phyloP scores from a whole-genome alignment of 345 rosid species.

The Euphorbia tirucalli region DNA sequence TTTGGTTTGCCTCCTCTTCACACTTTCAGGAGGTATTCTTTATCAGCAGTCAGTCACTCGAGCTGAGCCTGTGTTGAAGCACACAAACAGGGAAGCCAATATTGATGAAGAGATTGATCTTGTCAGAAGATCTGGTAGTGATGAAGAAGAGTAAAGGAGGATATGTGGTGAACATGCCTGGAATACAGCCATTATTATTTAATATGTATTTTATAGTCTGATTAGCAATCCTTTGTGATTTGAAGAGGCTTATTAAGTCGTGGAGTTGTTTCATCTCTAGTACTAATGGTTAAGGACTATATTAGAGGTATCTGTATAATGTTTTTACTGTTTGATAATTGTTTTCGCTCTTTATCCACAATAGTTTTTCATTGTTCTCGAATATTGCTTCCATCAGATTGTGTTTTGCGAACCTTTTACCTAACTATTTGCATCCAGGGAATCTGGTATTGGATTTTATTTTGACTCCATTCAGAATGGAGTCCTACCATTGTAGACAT shows the following conservation, averaged over 20 bases:
- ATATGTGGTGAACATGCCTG: constrained; percentile 41
- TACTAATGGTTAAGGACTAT: neutral
- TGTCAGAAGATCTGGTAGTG: constrained; percentile 23
- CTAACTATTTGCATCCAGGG: neutral
- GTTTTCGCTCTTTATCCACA: neutral
- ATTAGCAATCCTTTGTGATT: constrained; percentile 9
- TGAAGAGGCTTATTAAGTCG: constrained; percentile 14
- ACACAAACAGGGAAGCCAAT: constrained; percentile 26
- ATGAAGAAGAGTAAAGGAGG: constrained; percentile 38
- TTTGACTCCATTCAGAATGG: neutral
- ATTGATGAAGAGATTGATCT: constrained; percentile 32
- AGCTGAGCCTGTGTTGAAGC: constrained; percentile 40
- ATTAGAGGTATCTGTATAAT: neutral
- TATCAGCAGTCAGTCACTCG: constrained; percentile 93
- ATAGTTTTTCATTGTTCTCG: neutral
- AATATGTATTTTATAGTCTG: constrained; percentile 7
- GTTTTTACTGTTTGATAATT: neutral
- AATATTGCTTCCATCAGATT: neutral
- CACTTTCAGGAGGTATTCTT: constrained; percentile 80
- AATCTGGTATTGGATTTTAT: neutral
- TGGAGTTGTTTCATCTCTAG: neutral
- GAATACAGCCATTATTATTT: constrained; percentile 33
- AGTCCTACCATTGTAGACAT: neutral
- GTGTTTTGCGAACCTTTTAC: neutral
- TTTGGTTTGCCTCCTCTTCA: constrained; percentile 78